Evolutionary conservation across 2,329 filamentous ascomycete genomes (phyloP).

Genomic region (Ilyonectria sp.): DNA sequence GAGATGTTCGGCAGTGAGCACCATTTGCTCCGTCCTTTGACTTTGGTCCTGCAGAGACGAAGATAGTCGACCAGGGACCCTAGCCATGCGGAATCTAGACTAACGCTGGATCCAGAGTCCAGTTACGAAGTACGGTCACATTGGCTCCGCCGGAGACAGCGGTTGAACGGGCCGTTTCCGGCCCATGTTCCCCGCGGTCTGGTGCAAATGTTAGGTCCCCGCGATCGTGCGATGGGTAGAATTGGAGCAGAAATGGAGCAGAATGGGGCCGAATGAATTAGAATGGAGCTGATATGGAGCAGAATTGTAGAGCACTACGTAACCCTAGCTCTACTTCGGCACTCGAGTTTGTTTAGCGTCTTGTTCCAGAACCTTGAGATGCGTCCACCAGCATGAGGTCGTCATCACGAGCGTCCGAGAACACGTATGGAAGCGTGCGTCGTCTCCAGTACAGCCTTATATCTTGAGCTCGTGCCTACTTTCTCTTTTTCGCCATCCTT

Average conservation of each 20-base stretch:
- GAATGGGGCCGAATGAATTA: too few relatives aligned
- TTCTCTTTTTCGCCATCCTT: too few relatives aligned
- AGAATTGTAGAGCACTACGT: too few relatives aligned
- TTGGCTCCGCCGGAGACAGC: not conserved
- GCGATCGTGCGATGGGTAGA: constrained; percentile 26
- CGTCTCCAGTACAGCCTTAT: too few relatives aligned
- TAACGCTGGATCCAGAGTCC: constrained; percentile 1
- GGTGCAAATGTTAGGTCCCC: constrained; percentile 29
- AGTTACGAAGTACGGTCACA: not conserved
- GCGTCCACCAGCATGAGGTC: too few relatives aligned
- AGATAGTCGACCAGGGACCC: not conserved
- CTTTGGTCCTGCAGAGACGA: constrained; percentile 3
- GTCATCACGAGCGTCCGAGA: too few relatives aligned
- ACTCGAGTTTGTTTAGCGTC: too few relatives aligned
- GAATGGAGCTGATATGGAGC: too few relatives aligned
- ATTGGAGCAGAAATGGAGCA: not conserved
- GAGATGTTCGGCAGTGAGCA: not conserved
- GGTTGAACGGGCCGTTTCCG: constrained; percentile 15
- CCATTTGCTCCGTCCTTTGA: not conserved
- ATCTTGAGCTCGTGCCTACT: too few relatives aligned
- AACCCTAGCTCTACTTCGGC: too few relatives aligned
- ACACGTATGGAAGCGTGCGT: too few relatives aligned
- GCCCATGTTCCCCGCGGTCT: constrained; percentile 30
- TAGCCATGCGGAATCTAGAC: constrained; percentile 2
- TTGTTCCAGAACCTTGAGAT: too few relatives aligned